Percentiles rank a stretch among this genome's conserved stretches.
Evolutionary conservation across 1,139 yeast species (phyloP).

Genomic region (Saccharomycopsis hybrid): DNA sequence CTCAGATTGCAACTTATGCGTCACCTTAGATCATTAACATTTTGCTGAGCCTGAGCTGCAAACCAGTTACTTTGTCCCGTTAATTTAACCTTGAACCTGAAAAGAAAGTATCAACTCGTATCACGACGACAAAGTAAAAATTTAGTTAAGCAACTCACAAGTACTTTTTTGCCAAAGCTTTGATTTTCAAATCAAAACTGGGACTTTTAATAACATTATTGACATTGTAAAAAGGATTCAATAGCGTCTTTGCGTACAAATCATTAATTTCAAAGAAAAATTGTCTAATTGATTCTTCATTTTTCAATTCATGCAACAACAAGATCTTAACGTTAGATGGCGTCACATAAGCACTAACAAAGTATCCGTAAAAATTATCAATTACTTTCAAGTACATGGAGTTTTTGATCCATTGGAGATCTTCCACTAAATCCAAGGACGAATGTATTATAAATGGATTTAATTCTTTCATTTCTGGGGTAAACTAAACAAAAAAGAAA

Average conservation of each 20-base stretch:
- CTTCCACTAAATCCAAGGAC: slow-evolving; percentile 83
- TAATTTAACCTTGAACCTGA: too few species aligned
- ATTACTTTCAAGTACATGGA: slow-evolving; percentile 64
- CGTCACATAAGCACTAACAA: slow-evolving; percentile 76
- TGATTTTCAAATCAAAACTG: slow-evolving; percentile 70
- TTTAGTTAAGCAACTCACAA: slow-evolving; percentile 2
- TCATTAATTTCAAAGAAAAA: slow-evolving; percentile 85
- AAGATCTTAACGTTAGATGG: slow-evolving; percentile 83
- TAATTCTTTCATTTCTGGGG: slow-evolving; percentile 67
- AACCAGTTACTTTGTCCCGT: too few species aligned
- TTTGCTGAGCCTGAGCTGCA: too few species aligned
- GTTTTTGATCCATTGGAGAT: slow-evolving; percentile 71
- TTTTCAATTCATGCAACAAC: slow-evolving; percentile 62
- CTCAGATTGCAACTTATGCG: too few species aligned
- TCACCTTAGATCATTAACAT: too few species aligned
- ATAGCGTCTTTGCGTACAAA: slow-evolving; percentile 72
- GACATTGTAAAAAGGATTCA: slow-evolving; percentile 81
- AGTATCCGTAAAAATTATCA: slow-evolving; percentile 79
- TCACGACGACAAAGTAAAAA: too few species aligned
- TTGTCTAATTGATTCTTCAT: slow-evolving; percentile 74
- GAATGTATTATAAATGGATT: slow-evolving; percentile 87
- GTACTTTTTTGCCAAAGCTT: slow-evolving; percentile 69
- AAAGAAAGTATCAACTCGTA: too few species aligned
- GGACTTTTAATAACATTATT: slow-evolving; percentile 72
- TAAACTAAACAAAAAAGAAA: slow-evolving; percentile 35